Conservation (phyloP, 2,329 filamentous ascomycete genomes). For the Teratosphaeria epicoccoides region DNA sequence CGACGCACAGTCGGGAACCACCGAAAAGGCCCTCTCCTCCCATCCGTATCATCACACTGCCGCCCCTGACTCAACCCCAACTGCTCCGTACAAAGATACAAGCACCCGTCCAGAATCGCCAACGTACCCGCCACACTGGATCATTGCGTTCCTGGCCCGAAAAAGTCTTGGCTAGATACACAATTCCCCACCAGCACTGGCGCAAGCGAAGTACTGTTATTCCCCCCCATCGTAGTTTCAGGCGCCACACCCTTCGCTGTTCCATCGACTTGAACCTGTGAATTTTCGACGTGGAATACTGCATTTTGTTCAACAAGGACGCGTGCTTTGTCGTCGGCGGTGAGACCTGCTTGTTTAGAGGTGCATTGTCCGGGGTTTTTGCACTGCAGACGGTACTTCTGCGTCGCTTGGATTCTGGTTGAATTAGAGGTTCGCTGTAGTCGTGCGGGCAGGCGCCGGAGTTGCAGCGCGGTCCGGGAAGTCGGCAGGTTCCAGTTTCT, state of each 20-base stretch:
- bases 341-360: slow-evolving; percentile 34
- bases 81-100: slow-evolving; percentile 36
- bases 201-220: slow-evolving; percentile 16
- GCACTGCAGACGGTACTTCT: slow-evolving; percentile 28
- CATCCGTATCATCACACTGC: slow-evolving; percentile 32
- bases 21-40: slow-evolving; percentile 28
- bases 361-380: slow-evolving; percentile 31
- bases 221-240: slow-evolving; percentile 14
- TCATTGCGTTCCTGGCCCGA: slow-evolving; percentile 30
- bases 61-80: slow-evolving; percentile 26
- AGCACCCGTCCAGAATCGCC: slow-evolving; percentile 31
- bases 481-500: slow-evolving; percentile 5
- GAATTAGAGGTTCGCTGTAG: slow-evolving; percentile 25
- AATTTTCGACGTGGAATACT: slow-evolving; percentile 34
- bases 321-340: slow-evolving; percentile 31
- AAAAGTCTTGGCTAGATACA: slow-evolving; percentile 33
- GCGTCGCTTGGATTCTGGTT: slow-evolving; percentile 25
- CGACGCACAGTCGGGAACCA: slow-evolving; percentile 28
- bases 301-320: slow-evolving; percentile 38
- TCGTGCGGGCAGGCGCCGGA: slow-evolving; percentile 23
- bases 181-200: slow-evolving; percentile 27
- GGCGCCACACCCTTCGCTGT: slow-evolving; percentile 27
- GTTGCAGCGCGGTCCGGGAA: slow-evolving; percentile 14
- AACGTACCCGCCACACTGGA: slow-evolving; percentile 35
- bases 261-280: slow-evolving; percentile 25